These are phyloP conservation scores for Thoreauomyces humboldtii DNA, from an alignment of 192 early-diverging fungal genomes.

Conservation along the genomic window DNA sequence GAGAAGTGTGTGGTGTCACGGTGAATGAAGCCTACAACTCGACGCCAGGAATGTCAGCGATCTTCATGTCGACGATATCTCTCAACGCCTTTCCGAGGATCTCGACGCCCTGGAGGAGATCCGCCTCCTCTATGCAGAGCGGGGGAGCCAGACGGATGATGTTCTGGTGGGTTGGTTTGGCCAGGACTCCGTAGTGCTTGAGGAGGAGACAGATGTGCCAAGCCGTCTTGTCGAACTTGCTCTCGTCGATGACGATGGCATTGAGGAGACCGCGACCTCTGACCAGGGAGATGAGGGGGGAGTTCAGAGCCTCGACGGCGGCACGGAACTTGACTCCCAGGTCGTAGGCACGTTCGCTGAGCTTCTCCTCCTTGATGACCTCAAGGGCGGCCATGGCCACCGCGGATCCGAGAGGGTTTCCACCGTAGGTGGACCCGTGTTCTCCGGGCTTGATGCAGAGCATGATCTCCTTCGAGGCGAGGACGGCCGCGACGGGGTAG, in stretches of 20 bases:
- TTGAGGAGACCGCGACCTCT: slow-evolving; percentile 94
- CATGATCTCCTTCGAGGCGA: slow-evolving; percentile 69
- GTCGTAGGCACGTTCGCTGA: slow-evolving; percentile 74
- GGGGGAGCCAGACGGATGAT: slow-evolving; percentile 97
- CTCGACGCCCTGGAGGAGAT: slow-evolving; percentile 74
- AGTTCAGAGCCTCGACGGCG: slow-evolving; percentile 70
- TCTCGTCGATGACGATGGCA: slow-evolving; percentile 92
- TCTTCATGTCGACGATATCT: slow-evolving; percentile 64
- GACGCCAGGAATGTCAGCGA: slow-evolving; percentile 57
- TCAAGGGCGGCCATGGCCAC: slow-evolving; percentile 92
- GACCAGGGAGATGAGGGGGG: slow-evolving; percentile 69
- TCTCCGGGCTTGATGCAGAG: slow-evolving; percentile 61
- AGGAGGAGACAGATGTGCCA: slow-evolving; percentile 95
- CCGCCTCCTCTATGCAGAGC: slow-evolving; percentile 89
- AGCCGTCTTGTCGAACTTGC: slow-evolving; percentile 78
- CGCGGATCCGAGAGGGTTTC: slow-evolving; percentile 93
- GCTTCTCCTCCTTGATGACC: slow-evolving; percentile 90
- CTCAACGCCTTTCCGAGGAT: slow-evolving; percentile 77
- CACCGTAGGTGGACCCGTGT: slow-evolving; percentile 97
- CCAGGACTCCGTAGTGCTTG: slow-evolving; percentile 88
- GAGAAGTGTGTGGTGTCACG: no score
- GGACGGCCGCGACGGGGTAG: slow-evolving; percentile 94
- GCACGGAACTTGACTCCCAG: slow-evolving; percentile 84
- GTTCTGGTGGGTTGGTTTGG: slow-evolving; percentile 98
- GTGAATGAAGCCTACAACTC: slow-evolving; percentile 25